A percentile compares a stretch with the other conserved stretches of the same genome.
phyloP scores from a whole-genome alignment of 176 grass and related monocot species.

The Eragrostis curvula region DNA sequence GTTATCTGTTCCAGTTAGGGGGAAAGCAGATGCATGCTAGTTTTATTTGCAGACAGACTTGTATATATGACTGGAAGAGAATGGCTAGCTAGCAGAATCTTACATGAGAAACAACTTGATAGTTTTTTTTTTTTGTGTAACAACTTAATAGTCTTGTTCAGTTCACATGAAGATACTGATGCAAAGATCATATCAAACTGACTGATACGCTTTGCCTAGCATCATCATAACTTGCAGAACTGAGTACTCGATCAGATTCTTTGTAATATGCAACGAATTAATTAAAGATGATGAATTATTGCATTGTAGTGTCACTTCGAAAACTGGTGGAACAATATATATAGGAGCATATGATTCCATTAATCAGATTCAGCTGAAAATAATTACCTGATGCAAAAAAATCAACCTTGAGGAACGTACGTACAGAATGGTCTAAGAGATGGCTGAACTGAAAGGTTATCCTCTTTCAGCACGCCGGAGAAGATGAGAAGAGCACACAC shows the following conservation, averaged over 20 bases:
- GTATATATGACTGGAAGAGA: not conserved
- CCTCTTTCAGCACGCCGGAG: too few species aligned
- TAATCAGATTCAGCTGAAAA: not conserved
- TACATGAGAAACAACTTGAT: not conserved
- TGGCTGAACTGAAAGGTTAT: too few species aligned
- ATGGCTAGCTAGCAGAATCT: not conserved
- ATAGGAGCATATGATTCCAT: not conserved
- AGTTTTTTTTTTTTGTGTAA: too few species aligned
- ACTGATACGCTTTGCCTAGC: too few species aligned
- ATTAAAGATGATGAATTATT: not conserved
- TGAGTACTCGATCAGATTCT: not conserved
- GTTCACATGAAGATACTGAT: not conserved
- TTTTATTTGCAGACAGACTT: not conserved
- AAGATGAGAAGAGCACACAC: too few species aligned
- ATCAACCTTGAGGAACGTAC: not conserved
- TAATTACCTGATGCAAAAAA: not conserved
- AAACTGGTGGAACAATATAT: too few species aligned
- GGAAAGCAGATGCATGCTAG: not conserved
- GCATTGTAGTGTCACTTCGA: too few species aligned
- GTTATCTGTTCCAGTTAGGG: conserved; percentile 22
- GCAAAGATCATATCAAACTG: not conserved
- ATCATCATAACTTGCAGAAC: not conserved
- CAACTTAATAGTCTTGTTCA: too few species aligned
- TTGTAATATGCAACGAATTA: not conserved
- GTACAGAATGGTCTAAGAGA: too few species aligned